Percentiles rank a stretch among this genome's conserved stretches.
Evolutionary conservation across 2,329 filamentous ascomycete species (phyloP).

Genomic region (Colletotrichum endophyticum): DNA sequence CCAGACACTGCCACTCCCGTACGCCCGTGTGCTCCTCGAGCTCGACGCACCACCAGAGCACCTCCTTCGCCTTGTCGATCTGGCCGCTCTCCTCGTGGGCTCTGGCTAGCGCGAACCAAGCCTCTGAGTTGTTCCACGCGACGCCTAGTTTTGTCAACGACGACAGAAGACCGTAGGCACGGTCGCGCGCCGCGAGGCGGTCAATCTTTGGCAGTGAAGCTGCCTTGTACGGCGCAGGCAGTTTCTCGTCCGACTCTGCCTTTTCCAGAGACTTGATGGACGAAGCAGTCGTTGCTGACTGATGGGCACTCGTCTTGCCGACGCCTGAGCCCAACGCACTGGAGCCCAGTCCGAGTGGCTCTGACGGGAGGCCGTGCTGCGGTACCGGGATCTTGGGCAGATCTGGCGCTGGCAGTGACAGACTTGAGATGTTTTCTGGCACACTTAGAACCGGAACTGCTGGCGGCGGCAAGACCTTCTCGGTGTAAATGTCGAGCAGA

Average conservation of each 20-base stretch:
- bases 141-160: conserved; percentile 83
- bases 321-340: neutral
- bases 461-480: conserved; percentile 66
- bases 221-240: conserved; percentile 59
- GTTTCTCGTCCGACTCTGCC: conserved; percentile 39
- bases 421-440: conserved; percentile 29
- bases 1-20: conserved; percentile 77
- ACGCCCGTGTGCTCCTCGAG: conserved; percentile 85
- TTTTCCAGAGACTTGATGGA: conserved; percentile 18
- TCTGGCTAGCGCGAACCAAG: conserved; percentile 87
- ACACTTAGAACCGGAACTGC: conserved; percentile 51
- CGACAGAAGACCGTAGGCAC: conserved; percentile 84
- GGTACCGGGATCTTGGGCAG: conserved; percentile 4
- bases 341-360: conserved; percentile 51
- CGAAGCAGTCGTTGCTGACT: conserved; percentile 5
- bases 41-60: conserved; percentile 97
- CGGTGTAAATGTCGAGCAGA: conserved; percentile 82
- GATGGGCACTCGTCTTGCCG: conserved; percentile 20
- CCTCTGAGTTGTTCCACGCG: conserved; percentile 91
- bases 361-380: conserved; percentile 39
- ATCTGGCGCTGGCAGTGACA: neutral
- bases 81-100: conserved; percentile 90
- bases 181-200: conserved; percentile 86
- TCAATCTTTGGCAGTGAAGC: conserved; percentile 75
- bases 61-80: conserved; percentile 85